Base-by-base conservation (phyloP, 2,329 filamentous ascomycete species). In the Xylariaceae sp. region DNA sequence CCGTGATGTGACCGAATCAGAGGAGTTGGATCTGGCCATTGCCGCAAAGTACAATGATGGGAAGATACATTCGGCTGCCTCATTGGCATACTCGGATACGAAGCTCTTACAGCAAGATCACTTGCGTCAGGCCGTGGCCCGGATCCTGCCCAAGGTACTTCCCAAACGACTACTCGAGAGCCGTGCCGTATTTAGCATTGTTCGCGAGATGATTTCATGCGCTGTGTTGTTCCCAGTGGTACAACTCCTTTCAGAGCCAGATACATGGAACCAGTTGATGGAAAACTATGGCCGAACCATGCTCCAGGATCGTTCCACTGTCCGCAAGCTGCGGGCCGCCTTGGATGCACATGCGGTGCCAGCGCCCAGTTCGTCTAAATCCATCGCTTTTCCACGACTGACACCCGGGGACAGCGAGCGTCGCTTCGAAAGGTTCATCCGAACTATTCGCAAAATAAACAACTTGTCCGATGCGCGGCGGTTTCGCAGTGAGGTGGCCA, bases 221-320 rank as follows among this genome's bases (percentile, higher is more conserved):
- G 90, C 91, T n/a, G 87, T 99, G 45, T 78, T 99, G 44, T 87
- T 86, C 48, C 94, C 94, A 0, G 77, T 95, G 18, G 81, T 97
- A 71, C 86, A 88, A 67, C 78, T 92, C 62, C 78, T 99, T 15
- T 85, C 90, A 4, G 93, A 99, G 67, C 92, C 95, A 1, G 95
- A 99, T 76, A 96, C 89, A 7, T 99, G 93, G 93, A 97, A 99
- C 69, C 92, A 97, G 73, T 75, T 96, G 61, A 91, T 97, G 81
- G 93, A 97, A 74, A 92, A 88, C 58, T 91, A 88, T 74, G 89
- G 92, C 15, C 87, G 90, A 53, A 88, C 88, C 30, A 88, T 96
- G 78, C 80, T 99, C 48, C 94, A 97, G 73, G 95, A 99, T 72
- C 86, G 95, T 44, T 97, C 96, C 64, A 97, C 92, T 0, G 93